Evolutionary conservation across 108 stramenopile species (phyloP).

Genomic region (Discostella stelligeroides): DNA sequence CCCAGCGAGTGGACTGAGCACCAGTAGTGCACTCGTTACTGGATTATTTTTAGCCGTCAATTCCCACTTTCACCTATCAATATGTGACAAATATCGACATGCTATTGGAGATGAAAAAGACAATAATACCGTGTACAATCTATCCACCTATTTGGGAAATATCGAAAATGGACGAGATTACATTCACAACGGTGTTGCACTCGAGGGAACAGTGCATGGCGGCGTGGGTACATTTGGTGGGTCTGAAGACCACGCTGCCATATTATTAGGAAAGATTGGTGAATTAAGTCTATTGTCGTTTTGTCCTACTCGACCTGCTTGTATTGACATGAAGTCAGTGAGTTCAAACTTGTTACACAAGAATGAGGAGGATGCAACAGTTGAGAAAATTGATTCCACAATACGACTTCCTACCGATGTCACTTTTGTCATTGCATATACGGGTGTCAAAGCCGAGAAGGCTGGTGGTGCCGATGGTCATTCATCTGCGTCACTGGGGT

Average conservation of each 20-base stretch:
- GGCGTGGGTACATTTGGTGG: conserved; percentile 44
- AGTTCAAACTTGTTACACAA: neutral
- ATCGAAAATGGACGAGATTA: conserved; percentile 31
- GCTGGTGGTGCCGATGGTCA: conserved; percentile 20
- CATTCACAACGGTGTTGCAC: neutral
- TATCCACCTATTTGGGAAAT: conserved; percentile 37
- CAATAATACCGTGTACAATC: conserved; percentile 6
- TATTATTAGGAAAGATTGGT: conserved; percentile 15
- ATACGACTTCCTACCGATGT: conserved; percentile 19
- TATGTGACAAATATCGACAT: conserved; percentile 13
- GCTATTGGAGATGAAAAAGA: conserved; percentile 23
- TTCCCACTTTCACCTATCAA: conserved; percentile 4
- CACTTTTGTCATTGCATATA: conserved; percentile 31
- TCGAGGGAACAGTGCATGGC: conserved; percentile 24
- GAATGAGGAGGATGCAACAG: neutral
- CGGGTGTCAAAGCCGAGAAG: conserved; percentile 40
- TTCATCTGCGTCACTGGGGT: conserved; percentile 15
- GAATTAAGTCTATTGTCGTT: conserved; percentile 21
- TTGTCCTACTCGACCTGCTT: conserved; percentile 26
- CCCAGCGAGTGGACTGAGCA: conserved; percentile 31
- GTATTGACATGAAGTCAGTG: neutral
- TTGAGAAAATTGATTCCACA: neutral
- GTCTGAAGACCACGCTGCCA: conserved; percentile 38
- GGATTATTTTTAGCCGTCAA: conserved; percentile 26
- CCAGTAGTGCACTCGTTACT: conserved; percentile 32